Base-by-base conservation (phyloP, 352 stramenopile species). In the Phytophthora constricta region DNA sequence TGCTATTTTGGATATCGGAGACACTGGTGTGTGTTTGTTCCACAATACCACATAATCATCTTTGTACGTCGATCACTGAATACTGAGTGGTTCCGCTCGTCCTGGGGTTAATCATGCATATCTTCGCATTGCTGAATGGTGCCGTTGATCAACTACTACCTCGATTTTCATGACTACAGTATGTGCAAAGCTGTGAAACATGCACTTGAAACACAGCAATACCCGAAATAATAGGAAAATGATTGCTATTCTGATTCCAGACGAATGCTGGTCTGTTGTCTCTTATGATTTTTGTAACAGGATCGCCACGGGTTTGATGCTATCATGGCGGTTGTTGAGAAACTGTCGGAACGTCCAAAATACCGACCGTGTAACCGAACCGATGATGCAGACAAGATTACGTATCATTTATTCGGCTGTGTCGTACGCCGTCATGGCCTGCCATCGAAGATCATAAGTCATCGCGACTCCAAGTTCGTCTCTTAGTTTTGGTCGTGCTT, bases 231-330 rank as follows among this genome's bases (percentile, higher is more conserved):
- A 77, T 49, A 52, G 57, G 5, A 58, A 59, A n/a, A 65, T 77
- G 49, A 65, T 76, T 52, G 42, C 62, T 0, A 77, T 74, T 56
- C 45, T 54, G 2, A 59, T 59, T 25, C 58, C 69, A 19, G 20
- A 58, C 2, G 34, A 69, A 61, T 62, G 26, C 19, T 77, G 70
- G 59, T 31, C 52, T 33, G 62, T 65, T 33, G 68, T 76, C 8
- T 72, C n/a, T 60, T 11, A 75, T 71, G 42, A 62, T 74, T 34
- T 74, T 74, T 17, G 65, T 79, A 13, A 72, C 65, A 5, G 62
- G 58, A 22, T 41, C 76, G 27, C 65, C 61, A 78, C 20, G 60
- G 64, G 9, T 58, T 55, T 54, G 54, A 74, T 51, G 54, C 43
- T 47, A 74, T 65, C 23, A 47, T 69, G 33, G 59, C 61, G n/a